Evolutionary conservation across 768 basidiomycete genomes (phyloP), one percentile per base, ranked within the genome.

Genomic region (Mycena capillaripes): DNA sequence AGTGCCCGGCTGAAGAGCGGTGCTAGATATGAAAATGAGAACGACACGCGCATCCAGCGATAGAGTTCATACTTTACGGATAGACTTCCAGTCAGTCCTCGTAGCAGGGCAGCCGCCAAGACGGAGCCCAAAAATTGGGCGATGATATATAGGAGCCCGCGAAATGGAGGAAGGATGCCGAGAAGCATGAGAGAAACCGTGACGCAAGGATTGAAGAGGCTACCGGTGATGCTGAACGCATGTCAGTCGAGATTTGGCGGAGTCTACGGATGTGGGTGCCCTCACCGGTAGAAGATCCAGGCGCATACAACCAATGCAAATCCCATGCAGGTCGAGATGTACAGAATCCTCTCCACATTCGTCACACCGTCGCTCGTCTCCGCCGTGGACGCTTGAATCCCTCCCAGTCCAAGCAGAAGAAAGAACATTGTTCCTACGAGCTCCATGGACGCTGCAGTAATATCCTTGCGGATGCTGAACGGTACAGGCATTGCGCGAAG

Each of bases 201-300:
- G 69, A 93, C 84, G 69, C 90, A 84, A 0, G 91, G 91, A 72
- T 92, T 93, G 81, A 92, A 93, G 27, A 92, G 80, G 8, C 90
- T 90, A 12, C 91, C 91, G 0, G 90, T 91, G 14, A 81, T 79
- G 29, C 73, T 74, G 38, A 44, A 25, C 36, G 12, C 16, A 11
- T 34, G 25, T 40, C 17, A 30, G 17, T 16, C 19, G 12, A 29
- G 25, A 56, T 61, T 23, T 23, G 25, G 34, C 29, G 50, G 2
- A 27, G 9, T 50, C 34, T 7, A 25, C 16, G 34, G 12, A 30
- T 3, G 12, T 36, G 36, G 16, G 6, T 11, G 32, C 80, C 46
- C 57, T 57, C 29, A 71, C 73, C 91, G 86, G 77, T 87, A 93
- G 80, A 93, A 93, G 14, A 92, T 76, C 91, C 92, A 93, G 10